Base-by-base conservation (phyloP, 148 eudicot genomes). In the Vaccinium darrowii region DNA sequence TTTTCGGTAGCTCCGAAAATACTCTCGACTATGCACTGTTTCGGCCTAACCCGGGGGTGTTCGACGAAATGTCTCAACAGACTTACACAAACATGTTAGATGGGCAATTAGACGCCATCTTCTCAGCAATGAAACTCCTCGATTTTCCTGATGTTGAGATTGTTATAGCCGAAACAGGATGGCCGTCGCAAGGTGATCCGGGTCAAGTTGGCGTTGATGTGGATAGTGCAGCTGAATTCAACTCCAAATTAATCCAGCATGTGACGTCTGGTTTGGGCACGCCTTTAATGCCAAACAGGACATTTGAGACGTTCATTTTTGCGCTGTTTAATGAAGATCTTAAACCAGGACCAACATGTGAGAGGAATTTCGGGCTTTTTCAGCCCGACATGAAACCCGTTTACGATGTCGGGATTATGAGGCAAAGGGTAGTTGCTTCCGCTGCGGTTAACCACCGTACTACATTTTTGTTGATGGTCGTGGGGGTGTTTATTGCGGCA, bases 151-250 rank as follows among this genome's bases (percentile, higher is more conserved):
- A 94, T 19, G 82, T 94, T 0, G 93, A 93, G 51, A 88, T 94
- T 4, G 94, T 91, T 11, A 87, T 94, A 47, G 98, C 90, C 7
- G 98, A 94, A 65, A 94, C 95, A 0, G 98, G 98, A 2, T 94
- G 98, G 98, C 95, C 98, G 0, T 91, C 94, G 0, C 80, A 51
- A 23, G 95, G 94, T 2, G 92, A 93, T 36, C 85, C 88, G 3
- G 89, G 86, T 8, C 90, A 89, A 25, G 74, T 76, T 16, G 94
- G 91, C 15, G 91, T 90, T 4, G 93, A 93, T 78, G 86, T 84
- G 1, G 90, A 62, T 25, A 88, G 63, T n/a, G 98, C 98, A 0
- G 91, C 94, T 2, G 89, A 90, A 18, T 94, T 91, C 86, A 94
- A 92, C 54, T 83, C 85, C 3, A 86, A 87, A 2, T 54, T 93